phyloP scores from a whole-genome alignment of 176 grass and related monocot genomes.

The Eragrostis nindensis region DNA sequence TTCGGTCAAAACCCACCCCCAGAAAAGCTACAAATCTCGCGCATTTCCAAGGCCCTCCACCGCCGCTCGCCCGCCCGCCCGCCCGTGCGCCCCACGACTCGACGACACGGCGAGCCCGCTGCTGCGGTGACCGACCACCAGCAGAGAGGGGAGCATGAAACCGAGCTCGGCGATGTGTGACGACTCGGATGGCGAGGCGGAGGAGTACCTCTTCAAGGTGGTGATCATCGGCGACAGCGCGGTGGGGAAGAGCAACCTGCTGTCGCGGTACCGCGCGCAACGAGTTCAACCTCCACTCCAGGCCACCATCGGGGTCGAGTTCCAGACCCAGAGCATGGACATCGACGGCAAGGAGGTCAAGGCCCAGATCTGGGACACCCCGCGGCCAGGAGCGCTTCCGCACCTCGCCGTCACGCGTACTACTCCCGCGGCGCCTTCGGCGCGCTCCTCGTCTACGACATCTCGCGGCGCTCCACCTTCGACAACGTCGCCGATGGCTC shows the following conservation, averaged over 20 bases:
- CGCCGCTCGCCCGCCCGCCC: background rate
- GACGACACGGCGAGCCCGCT: too few relatives aligned
- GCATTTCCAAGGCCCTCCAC: background rate
- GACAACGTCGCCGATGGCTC: constrained; percentile 60
- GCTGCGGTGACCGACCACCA: background rate
- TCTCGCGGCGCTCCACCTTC: constrained; percentile 61
- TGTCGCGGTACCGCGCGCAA: constrained; percentile 62
- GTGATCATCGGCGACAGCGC: constrained; percentile 76
- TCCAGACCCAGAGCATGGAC: constrained; percentile 70
- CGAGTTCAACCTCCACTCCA: constrained; percentile 73
- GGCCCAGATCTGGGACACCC: constrained; percentile 99
- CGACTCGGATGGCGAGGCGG: constrained; percentile 61
- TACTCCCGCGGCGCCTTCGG: constrained; percentile 67
- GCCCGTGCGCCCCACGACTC: background rate
- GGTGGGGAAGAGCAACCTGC: constrained; percentile 72
- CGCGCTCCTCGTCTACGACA: constrained; percentile 75
- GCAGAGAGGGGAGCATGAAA: background rate
- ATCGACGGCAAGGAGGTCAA: constrained; percentile 90
- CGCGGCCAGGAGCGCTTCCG: constrained; percentile 85
- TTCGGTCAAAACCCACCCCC: constrained; percentile 48
- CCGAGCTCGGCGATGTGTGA: constrained; percentile 37
- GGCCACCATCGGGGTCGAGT: constrained; percentile 79
- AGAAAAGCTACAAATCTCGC: constrained; percentile 29
- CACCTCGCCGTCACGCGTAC: constrained; percentile 70
- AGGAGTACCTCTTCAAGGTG: constrained; percentile 82